A percentile compares a stretch with the other conserved stretches of the same genome.
These are phyloP conservation scores for Torulaspora gathmanii DNA, from an alignment of 805 yeast species.

Conservation along the genomic window DNA sequence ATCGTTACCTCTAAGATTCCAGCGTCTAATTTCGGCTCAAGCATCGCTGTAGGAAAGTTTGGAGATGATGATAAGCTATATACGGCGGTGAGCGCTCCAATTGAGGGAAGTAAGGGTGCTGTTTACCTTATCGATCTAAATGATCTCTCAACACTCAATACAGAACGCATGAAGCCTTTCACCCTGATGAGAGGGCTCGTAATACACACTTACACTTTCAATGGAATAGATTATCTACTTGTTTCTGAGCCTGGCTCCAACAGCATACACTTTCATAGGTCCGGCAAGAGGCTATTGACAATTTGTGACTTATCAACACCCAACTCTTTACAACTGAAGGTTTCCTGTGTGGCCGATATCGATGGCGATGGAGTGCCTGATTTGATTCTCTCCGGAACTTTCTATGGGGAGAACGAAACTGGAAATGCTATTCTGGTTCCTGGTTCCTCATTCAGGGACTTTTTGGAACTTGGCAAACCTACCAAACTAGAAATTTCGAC, in stretches of 20 bases:
- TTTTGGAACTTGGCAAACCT: constrained; percentile 16
- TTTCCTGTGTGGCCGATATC: constrained; percentile 38
- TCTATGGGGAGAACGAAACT: constrained; percentile 34
- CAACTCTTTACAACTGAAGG: constrained; percentile 26
- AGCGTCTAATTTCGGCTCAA: constrained; percentile 44
- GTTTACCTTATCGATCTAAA: constrained; percentile 43
- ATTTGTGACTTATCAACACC: constrained; percentile 21
- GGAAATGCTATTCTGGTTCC: constrained; percentile 18
- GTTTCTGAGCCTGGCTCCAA: constrained; percentile 53
- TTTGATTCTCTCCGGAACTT: constrained; percentile 44
- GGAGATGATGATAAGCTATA: constrained; percentile 36
- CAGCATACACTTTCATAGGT: constrained; percentile 37
- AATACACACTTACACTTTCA: constrained; percentile 31
- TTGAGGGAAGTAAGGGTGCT: constrained; percentile 42
- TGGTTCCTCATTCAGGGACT: constrained; percentile 15
- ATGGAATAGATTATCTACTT: constrained; percentile 38
- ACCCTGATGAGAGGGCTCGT: constrained; percentile 41
- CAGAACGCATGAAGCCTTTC: constrained; percentile 7
- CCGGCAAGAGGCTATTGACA: constrained; percentile 20
- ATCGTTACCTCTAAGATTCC: constrained; percentile 7
- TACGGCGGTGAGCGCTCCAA: constrained; percentile 50
- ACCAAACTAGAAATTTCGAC: constrained; percentile 7
- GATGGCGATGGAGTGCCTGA: constrained; percentile 41
- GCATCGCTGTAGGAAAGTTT: constrained; percentile 42
- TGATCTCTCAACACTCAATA: constrained; percentile 21